Conservation (phyloP, 1,284 basidiomycete genomes). For the Gomphus bonarii region DNA sequence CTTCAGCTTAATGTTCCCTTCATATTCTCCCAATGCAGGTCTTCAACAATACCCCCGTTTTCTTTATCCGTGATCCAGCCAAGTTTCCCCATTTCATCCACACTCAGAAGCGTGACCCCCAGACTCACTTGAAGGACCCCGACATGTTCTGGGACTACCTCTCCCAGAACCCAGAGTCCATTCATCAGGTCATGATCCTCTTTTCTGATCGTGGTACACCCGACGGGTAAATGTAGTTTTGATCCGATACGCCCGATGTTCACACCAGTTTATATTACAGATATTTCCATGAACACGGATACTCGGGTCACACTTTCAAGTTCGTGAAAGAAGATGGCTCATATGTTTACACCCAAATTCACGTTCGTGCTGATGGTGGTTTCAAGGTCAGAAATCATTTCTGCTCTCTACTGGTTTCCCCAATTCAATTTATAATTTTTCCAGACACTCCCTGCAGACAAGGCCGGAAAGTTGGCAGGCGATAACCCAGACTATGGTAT, state of each 20-base stretch:
- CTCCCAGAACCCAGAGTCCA: conserved; percentile 83
- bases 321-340: conserved; percentile 74
- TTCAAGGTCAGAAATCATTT: conserved; percentile 38
- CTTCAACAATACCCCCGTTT: conserved; percentile 86
- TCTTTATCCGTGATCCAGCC: conserved; percentile 77
- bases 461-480: conserved; percentile 47
- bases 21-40: conserved; percentile 5
- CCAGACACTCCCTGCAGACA: conserved; percentile 55
- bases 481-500: conserved; percentile 78
- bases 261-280: not conserved
- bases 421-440: conserved; percentile 1
- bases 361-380: conserved; percentile 66
- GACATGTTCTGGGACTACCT: conserved; percentile 88
- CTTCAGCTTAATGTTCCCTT: not conserved
- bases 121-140: conserved; percentile 77
- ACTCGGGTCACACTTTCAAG: conserved; percentile 91
- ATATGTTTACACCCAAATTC: conserved; percentile 79
- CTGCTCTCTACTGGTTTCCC: not conserved
- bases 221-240: conserved; percentile 34
- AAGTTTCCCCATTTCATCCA: conserved; percentile 94
- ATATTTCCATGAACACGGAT: conserved; percentile 78
- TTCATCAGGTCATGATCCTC: conserved; percentile 85
- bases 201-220: conserved; percentile 91
- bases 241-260: not conserved
- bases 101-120: conserved; percentile 88